Conservation (phyloP, 768 basidiomycete species). For the Exidia glandulosa region DNA sequence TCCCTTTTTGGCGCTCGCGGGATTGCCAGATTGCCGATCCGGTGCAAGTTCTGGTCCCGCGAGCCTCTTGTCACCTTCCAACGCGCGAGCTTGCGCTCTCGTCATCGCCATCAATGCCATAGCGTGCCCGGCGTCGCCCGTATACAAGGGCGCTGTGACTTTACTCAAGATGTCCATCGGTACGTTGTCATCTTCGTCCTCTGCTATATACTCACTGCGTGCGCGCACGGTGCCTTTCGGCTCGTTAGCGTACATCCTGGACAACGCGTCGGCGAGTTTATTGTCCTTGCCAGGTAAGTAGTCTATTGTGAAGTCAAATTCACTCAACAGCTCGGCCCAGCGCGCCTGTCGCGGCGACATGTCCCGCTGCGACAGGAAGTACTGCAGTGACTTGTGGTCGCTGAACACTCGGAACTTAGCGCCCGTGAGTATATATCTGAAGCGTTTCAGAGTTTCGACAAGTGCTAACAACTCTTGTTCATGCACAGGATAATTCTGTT, state of each 20-base stretch:
- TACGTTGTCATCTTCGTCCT: neutral
- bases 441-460: conserved; percentile 16
- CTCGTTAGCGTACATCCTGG: neutral
- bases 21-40: neutral
- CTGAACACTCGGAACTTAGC: conserved; percentile 19
- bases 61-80: neutral
- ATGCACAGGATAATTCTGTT: conserved; percentile 31
- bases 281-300: conserved; percentile 24
- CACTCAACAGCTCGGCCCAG: conserved; percentile 25
- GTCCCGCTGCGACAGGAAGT: conserved; percentile 22
- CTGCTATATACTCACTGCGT: neutral
- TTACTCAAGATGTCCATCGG: neutral
- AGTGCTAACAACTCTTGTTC: conserved; percentile 29
- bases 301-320: conserved; percentile 21
- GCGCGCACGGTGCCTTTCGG: neutral
- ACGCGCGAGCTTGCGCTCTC: neutral
- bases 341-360: conserved; percentile 24
- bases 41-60: neutral
- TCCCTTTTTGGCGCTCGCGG: neutral
- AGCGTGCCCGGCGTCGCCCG: neutral
- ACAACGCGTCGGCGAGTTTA: conserved; percentile 18
- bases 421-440: conserved; percentile 20
- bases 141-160: neutral
- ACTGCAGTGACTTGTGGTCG: conserved; percentile 20
- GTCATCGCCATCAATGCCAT: neutral